These are phyloP conservation scores for Verticillium tricorpus DNA, from an alignment of 2,329 filamentous ascomycete genomes.

Conservation along the genomic window DNA sequence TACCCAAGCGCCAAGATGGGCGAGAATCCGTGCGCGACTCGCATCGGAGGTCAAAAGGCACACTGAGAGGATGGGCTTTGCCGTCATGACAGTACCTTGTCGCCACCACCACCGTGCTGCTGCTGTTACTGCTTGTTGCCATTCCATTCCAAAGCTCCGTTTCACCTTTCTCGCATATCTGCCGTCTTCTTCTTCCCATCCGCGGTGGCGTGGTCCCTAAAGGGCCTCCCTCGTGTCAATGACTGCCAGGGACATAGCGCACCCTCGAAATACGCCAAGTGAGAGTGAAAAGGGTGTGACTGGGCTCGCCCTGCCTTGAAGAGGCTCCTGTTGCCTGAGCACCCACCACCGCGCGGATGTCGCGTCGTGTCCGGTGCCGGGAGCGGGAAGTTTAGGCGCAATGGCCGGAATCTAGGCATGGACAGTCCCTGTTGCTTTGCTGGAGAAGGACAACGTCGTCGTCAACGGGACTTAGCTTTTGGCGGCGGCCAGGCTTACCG, in stretches of 20 bases:
- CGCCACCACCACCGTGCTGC: background rate
- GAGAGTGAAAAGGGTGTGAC: background rate
- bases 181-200: background rate
- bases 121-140: background rate
- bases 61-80: no score
- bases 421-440: background rate
- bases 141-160: background rate
- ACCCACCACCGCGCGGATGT: background rate
- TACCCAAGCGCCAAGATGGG: background rate
- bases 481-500: background rate
- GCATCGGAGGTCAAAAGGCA: background rate
- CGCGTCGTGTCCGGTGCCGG: background rate
- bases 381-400: background rate
- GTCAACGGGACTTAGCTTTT: background rate
- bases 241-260: background rate
- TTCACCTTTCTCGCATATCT: no score
- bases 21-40: background rate
- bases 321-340: background rate
- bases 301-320: background rate
- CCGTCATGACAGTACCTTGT: no score
- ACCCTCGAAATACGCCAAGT: background rate
- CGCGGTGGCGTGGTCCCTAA: background rate
- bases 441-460: background rate
- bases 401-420: background rate
- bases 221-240: background rate